Conservation (phyloP, 2,329 filamentous ascomycete genomes). For the Monilinia aucupariae region DNA sequence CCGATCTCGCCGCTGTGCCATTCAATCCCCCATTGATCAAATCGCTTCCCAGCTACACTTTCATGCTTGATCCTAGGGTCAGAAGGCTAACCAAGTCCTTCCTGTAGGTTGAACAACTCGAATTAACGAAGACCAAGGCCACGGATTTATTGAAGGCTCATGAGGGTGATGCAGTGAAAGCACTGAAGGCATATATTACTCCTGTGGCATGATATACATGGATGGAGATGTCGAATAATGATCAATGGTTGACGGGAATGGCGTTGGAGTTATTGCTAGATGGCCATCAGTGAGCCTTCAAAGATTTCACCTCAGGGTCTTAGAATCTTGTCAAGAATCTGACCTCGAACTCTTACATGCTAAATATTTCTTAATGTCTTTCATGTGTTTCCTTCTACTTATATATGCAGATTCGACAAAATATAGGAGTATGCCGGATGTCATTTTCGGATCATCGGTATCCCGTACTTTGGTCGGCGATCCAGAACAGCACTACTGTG, state of each 20-base stretch:
- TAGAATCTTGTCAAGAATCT: constrained; percentile 3
- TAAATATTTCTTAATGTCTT: not conserved
- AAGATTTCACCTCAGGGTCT: not conserved
- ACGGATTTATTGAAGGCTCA: constrained; percentile 68
- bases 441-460: constrained; percentile 9
- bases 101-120: constrained; percentile 62
- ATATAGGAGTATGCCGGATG: not conserved
- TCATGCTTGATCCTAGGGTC: not conserved
- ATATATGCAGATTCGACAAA: constrained; percentile 9
- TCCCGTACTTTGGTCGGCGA: constrained; percentile 16
- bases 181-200: constrained; percentile 56
- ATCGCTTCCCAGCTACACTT: not conserved
- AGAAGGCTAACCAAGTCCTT: constrained; percentile 19
- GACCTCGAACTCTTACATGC: not conserved
- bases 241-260: constrained; percentile 19
- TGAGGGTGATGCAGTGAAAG: constrained; percentile 63
- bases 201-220: constrained; percentile 21
- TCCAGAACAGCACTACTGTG: constrained; percentile 2
- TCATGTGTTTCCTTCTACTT: not conserved
- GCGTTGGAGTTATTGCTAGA: constrained; percentile 23
- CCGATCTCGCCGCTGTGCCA: not conserved
- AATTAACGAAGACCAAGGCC: constrained; percentile 64
- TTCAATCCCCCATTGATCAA: not conserved
- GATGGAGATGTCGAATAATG: not conserved
- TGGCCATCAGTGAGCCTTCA: not conserved